These are phyloP conservation scores for Helicostylum pulchrum DNA, from an alignment of 192 early-diverging fungal species.

Conservation along the genomic window DNA sequence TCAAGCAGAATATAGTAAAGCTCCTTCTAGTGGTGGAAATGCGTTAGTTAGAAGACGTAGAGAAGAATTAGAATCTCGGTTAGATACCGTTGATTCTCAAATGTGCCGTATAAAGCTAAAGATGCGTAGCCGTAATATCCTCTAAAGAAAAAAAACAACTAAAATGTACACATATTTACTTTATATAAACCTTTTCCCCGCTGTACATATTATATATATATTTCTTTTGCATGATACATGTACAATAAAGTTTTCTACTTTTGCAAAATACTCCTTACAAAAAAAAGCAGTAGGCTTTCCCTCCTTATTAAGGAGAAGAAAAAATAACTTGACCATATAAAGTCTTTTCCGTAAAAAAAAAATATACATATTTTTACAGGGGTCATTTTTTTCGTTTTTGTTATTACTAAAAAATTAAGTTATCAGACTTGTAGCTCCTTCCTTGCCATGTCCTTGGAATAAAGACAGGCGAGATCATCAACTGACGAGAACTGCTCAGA, in stretches of 20 bases:
- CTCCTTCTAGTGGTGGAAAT: constrained; percentile 48
- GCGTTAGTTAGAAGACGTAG: constrained; percentile 39
- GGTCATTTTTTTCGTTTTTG: neutral
- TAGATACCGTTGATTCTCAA: constrained; percentile 43
- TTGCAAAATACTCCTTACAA: too few relatives aligned
- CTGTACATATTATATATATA: too few relatives aligned
- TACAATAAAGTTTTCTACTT: too few relatives aligned
- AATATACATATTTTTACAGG: neutral
- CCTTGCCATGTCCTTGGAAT: constrained; percentile 31
- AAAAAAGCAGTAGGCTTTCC: too few relatives aligned
- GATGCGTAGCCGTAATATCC: constrained; percentile 31
- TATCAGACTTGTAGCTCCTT: constrained; percentile 27
- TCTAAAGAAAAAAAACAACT: neutral
- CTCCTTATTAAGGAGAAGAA: too few relatives aligned
- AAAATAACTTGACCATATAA: too few relatives aligned
- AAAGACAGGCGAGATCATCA: constrained; percentile 28
- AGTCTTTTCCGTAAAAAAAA: too few relatives aligned
- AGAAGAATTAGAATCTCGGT: constrained; percentile 45
- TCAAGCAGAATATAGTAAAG: constrained; percentile 48
- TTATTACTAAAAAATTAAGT: constrained; percentile 8
- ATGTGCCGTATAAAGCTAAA: constrained; percentile 44
- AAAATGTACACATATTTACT: constrained; percentile 1
- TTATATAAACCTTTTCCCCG: too few relatives aligned
- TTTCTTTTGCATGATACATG: too few relatives aligned
- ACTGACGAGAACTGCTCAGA: constrained; percentile 15